Conservation (phyloP, 164 flowering plant species). For the Vitis rupestris region DNA sequence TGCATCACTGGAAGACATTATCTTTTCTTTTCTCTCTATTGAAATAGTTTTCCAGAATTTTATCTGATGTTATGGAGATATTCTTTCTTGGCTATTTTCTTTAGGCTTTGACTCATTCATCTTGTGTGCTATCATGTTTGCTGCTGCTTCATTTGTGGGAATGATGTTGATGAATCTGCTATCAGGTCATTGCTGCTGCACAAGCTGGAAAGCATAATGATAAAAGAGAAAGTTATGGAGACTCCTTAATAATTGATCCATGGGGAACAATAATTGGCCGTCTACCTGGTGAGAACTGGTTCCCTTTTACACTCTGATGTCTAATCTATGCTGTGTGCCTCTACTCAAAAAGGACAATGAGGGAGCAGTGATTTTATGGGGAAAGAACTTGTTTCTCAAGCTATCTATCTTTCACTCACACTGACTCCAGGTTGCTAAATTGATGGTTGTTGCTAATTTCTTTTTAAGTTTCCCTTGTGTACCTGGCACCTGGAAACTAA, state of each 20-base stretch:
- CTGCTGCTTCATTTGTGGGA: background rate
- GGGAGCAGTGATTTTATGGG: background rate
- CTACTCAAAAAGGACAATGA: background rate
- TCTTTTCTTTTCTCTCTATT: background rate
- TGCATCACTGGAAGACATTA: background rate
- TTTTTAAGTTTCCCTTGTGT: no score
- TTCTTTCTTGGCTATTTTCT: background rate
- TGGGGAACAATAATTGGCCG: constrained; percentile 84
- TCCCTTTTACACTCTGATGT: background rate
- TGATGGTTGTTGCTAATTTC: no score
- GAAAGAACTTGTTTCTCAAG: background rate
- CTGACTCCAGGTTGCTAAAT: background rate
- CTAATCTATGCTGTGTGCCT: background rate
- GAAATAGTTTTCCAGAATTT: no score
- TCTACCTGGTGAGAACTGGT: constrained; percentile 58
- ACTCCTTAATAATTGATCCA: constrained; percentile 84
- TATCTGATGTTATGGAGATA: no score
- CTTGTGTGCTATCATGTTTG: constrained; percentile 1
- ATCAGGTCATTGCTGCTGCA: constrained; percentile 84
- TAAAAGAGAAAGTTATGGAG: constrained; percentile 86
- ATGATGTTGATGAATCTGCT: constrained; percentile 8
- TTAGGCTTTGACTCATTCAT: background rate
- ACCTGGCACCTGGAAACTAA: background rate
- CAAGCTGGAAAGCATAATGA: constrained; percentile 86
- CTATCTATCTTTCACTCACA: background rate